Conservation (phyloP, 306 rosid genomes). For the Argentina anserina region DNA sequence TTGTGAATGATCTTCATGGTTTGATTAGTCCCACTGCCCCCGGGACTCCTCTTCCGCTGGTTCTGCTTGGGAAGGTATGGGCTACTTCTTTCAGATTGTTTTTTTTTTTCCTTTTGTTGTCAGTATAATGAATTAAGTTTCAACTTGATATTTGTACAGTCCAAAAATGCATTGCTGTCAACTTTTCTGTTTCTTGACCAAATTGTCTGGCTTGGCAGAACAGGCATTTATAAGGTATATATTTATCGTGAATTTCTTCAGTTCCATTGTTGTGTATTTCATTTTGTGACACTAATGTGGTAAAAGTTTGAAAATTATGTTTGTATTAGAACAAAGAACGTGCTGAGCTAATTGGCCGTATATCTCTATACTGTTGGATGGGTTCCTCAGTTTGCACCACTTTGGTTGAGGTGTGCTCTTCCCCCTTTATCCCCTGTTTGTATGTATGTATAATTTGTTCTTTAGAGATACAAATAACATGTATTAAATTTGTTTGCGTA, state of each 20-base stretch:
- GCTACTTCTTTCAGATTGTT: not conserved
- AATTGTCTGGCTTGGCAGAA: slow-evolving; percentile 90
- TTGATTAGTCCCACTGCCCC: slow-evolving; percentile 76
- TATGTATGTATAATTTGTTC: not conserved
- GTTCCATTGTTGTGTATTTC: not conserved
- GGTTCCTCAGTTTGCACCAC: slow-evolving; percentile 75
- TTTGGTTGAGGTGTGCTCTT: slow-evolving; percentile 74
- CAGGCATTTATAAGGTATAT: slow-evolving; percentile 70
- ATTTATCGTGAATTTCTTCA: slow-evolving; percentile 3
- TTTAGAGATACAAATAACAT: slow-evolving; percentile 8
- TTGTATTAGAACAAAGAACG: slow-evolving; percentile 73
- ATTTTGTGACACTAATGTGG: not conserved
- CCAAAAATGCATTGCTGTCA: slow-evolving; percentile 81
- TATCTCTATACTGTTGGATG: slow-evolving; percentile 91
- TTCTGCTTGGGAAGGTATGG: slow-evolving; percentile 82
- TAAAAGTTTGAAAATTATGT: not conserved
- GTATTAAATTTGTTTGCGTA: slow-evolving; percentile 13
- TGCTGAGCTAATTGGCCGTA: slow-evolving; percentile 67
- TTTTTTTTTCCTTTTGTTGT: slow-evolving; percentile 1
- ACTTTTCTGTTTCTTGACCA: slow-evolving; percentile 95
- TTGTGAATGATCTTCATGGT: slow-evolving; percentile 82
- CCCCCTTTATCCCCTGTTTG: slow-evolving; percentile 10
- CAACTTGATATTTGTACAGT: slow-evolving; percentile 40
- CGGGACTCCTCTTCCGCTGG: slow-evolving; percentile 78
- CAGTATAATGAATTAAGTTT: not conserved